Percentiles rank a stretch among this genome's conserved stretches.
These are phyloP conservation scores for Silene conica DNA, from an alignment of 148 eudicot species.

Conservation along the genomic window DNA sequence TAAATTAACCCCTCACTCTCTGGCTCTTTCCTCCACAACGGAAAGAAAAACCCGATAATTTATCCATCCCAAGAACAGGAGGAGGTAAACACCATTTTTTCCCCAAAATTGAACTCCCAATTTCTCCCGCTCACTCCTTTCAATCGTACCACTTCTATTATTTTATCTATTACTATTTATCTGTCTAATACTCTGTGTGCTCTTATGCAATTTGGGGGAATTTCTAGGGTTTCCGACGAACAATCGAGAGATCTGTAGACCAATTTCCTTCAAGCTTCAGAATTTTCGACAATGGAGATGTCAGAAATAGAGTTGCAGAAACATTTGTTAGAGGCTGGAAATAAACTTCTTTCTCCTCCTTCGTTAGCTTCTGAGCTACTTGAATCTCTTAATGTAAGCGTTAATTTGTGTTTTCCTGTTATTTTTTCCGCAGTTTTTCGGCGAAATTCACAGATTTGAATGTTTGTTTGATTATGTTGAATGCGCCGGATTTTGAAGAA, in stretches of 20 bases:
- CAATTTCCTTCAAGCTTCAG: neutral
- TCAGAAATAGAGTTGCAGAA: conserved; percentile 47
- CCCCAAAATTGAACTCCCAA: neutral
- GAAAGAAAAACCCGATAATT: neutral
- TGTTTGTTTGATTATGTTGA: neutral
- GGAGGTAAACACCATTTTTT: neutral
- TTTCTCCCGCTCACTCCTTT: neutral
- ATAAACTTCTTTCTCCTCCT: conserved; percentile 45
- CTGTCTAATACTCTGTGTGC: neutral
- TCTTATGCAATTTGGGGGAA: neutral
- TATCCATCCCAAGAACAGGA: neutral
- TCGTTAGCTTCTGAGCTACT: conserved; percentile 46
- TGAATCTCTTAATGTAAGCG: conserved; percentile 59
- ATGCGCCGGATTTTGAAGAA: neutral
- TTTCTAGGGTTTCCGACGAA: neutral
- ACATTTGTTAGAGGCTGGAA: conserved; percentile 49
- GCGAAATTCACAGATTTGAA: neutral
- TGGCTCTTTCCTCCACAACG: neutral
- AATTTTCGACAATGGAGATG: neutral
- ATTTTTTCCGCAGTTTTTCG: neutral
- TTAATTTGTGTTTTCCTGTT: neutral
- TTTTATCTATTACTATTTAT: no score
- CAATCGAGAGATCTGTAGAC: neutral
- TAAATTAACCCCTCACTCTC: neutral
- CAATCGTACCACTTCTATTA: neutral